Conservation (phyloP, 2,329 filamentous ascomycete genomes). For the Colletotrichum spaethianum region DNA sequence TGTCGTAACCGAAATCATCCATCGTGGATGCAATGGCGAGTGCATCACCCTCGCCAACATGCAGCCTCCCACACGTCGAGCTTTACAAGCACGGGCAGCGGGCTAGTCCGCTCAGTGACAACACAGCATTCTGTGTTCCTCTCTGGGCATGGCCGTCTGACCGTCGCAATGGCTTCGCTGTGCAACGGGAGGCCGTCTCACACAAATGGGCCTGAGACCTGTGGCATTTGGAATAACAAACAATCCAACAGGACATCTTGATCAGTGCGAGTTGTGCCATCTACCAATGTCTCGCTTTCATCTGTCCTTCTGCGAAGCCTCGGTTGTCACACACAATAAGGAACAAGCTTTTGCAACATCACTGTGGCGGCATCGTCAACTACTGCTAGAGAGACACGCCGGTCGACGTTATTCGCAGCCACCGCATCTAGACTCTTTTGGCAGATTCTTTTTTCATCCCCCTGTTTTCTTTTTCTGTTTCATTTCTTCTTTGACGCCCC, state of each 20-base stretch:
- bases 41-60: neutral
- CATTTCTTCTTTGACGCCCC: neutral
- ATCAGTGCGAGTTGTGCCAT: neutral
- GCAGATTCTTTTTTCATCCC: neutral
- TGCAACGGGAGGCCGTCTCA: neutral
- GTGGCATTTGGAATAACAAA: conserved; percentile 2
- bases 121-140: neutral
- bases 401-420: neutral
- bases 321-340: neutral
- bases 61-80: neutral
- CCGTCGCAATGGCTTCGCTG: neutral
- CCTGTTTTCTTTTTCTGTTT: neutral
- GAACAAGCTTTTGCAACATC: neutral
- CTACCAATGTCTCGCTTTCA: neutral
- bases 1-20: neutral
- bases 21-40: neutral
- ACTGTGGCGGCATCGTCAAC: neutral
- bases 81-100: neutral
- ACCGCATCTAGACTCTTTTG: neutral
- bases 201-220: neutral
- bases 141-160: neutral
- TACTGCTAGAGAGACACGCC: neutral
- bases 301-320: neutral
- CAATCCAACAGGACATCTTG: neutral
- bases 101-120: neutral